Conservation (phyloP, 345 rosid species). For the Camelina sativa region DNA sequence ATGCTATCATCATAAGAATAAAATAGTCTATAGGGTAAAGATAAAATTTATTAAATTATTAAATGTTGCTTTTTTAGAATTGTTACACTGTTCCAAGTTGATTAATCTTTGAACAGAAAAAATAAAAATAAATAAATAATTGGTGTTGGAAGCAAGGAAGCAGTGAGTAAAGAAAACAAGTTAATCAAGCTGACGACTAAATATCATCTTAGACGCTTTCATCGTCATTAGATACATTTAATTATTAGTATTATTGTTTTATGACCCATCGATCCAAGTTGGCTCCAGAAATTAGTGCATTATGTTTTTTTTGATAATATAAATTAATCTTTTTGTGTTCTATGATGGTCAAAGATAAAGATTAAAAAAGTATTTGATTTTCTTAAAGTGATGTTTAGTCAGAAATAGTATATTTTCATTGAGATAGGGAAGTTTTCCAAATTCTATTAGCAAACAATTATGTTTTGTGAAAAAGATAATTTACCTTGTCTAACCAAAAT, state of each 20-base stretch:
- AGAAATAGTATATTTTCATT: conserved; percentile 29
- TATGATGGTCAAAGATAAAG: conserved; percentile 23
- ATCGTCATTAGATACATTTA: conserved; percentile 32
- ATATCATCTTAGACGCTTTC: conserved; percentile 16
- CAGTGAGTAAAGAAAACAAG: conserved; percentile 25
- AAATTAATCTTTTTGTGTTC: conserved; percentile 5
- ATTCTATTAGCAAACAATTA: conserved; percentile 29
- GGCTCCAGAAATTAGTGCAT: conserved; percentile 28
- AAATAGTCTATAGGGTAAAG: neutral
- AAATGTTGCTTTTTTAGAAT: conserved; percentile 16
- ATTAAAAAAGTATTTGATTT: conserved; percentile 1
- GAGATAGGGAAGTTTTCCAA: conserved; percentile 32
- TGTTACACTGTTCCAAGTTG: conserved; percentile 12
- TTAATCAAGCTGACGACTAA: conserved; percentile 29
- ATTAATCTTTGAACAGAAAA: conserved; percentile 13
- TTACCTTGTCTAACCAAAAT: conserved; percentile 34
- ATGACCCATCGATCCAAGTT: conserved; percentile 18
- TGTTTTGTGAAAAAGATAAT: neutral
- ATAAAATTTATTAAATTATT: neutral
- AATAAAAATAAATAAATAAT: neutral
- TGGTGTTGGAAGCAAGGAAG: conserved; percentile 47
- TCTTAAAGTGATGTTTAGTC: conserved; percentile 33
- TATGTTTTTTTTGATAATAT: conserved; percentile 22
- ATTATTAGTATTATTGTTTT: conserved; percentile 3
- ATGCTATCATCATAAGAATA: neutral